Base-by-base conservation (phyloP, 108 stramenopile species). In the Cyclotella baltica region DNA sequence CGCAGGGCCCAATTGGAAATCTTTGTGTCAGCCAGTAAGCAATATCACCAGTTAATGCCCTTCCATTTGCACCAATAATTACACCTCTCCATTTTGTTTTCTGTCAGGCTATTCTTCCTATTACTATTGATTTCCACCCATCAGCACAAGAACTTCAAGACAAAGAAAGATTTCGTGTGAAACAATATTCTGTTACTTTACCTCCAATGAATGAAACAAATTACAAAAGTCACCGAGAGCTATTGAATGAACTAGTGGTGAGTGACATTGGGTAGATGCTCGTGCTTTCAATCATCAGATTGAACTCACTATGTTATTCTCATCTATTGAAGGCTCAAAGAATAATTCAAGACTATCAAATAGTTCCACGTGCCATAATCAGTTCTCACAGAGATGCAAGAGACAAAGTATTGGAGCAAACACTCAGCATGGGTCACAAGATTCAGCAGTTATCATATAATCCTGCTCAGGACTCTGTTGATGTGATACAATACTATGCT, bases 61-160 rank as follows among this genome's bases (percentile, higher is more conserved):
- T n/a, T n/a, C n/a, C n/a, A n/a, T n/a, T n/a, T n/a, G n/a, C n/a
- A n/a, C n/a, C n/a, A n/a, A n/a, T n/a, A n/a, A n/a, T n/a, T n/a
- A n/a, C n/a, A n/a, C n/a, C n/a, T n/a, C n/a, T n/a, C n/a, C n/a
- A n/a, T n/a, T n/a, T n/a, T n/a, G n/a, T n/a, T n/a, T n/a, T n/a
- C n/a, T n/a, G n/a, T n/a, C n/a, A n/a, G n/a, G n/a, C n/a, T n/a
- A 96, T 98, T 67, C 72, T 99, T 29, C 99, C 99, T 18, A 81
- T 98, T 61, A 97, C 97, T 8, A 97, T 97, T 43, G 99, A 98
- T 72, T 91, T 95, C 75, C 96, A 95, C 57, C 90, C 98, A n/a
- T 85, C 98, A n/a, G 88, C 85, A 52, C 85, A 88, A 81, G 95
- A 96, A 50, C 70, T 96, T 22, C 58, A 68, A 53, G 83, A 90